Base-by-base conservation (phyloP, 208 protist genomes). In the Acanthamoeba culbertsoni region DNA sequence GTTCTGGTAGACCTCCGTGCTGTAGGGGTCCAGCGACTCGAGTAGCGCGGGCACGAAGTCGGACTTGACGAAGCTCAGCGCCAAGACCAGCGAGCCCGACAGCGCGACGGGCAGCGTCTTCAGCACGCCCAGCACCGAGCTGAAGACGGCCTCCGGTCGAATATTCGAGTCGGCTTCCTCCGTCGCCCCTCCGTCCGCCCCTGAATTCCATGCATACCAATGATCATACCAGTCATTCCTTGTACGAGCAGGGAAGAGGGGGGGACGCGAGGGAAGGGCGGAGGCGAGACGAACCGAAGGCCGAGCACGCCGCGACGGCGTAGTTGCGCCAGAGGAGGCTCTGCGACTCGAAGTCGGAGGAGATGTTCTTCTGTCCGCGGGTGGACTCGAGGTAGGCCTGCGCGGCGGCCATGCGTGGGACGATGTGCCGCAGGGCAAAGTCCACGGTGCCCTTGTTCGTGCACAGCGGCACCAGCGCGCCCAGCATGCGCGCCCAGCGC, bases 1-100 rank as follows among this genome's bases (percentile, higher is more conserved):
- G 68, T 77, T 89, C 82, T 89, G 82, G 82, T 89, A 89, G 28
- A 89, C 82, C 31, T 89, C 82, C 8, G 57, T 89, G 48, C 63
- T 89, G 42, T 89, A 89, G 42, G 82, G 57, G 28, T 89, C 82
- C 57, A 89, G 57, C 82, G 33, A 45, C 31, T 89, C 82, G 20
- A 89, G 57, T 1, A 89, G 82, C 48, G 48, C 35, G 37, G 68
- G 68, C 68, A 77, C 68, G 28, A 77, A 77, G 7, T 7, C 35
- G 37, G 68, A 77, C 68, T 77, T 77, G 68, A 77, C 68, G 40
- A 48, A 77, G 40, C 68, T 77, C 37, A 46, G 0, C 37, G 68
- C 68, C 68, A 48, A 40, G 1, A 23, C 51, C 14, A 57, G 18
- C 14, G 26, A 0, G 14, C 14, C 8, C 8, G 18, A 23, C 48